Percentiles rank a stretch among this genome's conserved stretches.
These are phyloP conservation scores for Ceratocystis huliohia DNA, from an alignment of 2,329 filamentous ascomycete species.

Conservation along the genomic window DNA sequence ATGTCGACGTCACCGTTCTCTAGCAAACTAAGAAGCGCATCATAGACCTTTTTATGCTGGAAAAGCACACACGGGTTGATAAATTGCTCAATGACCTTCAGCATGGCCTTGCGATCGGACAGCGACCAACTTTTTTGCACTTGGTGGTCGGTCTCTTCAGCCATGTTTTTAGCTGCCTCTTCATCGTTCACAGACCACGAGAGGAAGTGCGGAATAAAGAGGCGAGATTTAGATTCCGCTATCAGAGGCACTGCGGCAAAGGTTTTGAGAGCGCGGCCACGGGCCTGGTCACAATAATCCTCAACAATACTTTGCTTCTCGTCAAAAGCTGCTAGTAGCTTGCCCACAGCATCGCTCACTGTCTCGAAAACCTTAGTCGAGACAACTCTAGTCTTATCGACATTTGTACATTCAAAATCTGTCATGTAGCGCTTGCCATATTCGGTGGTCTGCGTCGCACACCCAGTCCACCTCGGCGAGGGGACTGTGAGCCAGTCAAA, in stretches of 20 bases:
- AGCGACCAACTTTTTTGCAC: conserved; percentile 50
- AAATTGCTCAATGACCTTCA: conserved; percentile 74
- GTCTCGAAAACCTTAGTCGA: conserved; percentile 41
- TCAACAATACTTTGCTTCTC: conserved; percentile 45
- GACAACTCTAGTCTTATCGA: conserved; percentile 45
- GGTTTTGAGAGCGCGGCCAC: conserved; percentile 68
- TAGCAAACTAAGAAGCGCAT: conserved; percentile 60
- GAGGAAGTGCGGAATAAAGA: conserved; percentile 74
- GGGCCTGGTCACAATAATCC: conserved; percentile 42
- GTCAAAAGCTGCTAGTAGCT: conserved; percentile 52
- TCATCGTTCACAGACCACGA: conserved; percentile 56
- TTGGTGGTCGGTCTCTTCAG: conserved; percentile 29
- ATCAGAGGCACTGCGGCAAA: conserved; percentile 59
- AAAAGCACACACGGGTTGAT: conserved; percentile 75
- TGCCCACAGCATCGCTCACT: conserved; percentile 40
- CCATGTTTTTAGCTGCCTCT: conserved; percentile 26
- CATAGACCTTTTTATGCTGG: conserved; percentile 61
- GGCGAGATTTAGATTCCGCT: conserved; percentile 75
- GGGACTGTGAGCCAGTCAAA: conserved; percentile 62
- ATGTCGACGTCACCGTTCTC: conserved; percentile 83
- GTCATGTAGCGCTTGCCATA: conserved; percentile 37
- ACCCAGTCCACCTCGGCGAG: conserved; percentile 42
- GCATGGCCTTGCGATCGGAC: conserved; percentile 70
- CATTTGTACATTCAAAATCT: conserved; percentile 76
- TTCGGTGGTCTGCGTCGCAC: conserved; percentile 28